Evolutionary conservation across 768 basidiomycete species (phyloP).

Genomic region (Basidioascus undulatus): DNA sequence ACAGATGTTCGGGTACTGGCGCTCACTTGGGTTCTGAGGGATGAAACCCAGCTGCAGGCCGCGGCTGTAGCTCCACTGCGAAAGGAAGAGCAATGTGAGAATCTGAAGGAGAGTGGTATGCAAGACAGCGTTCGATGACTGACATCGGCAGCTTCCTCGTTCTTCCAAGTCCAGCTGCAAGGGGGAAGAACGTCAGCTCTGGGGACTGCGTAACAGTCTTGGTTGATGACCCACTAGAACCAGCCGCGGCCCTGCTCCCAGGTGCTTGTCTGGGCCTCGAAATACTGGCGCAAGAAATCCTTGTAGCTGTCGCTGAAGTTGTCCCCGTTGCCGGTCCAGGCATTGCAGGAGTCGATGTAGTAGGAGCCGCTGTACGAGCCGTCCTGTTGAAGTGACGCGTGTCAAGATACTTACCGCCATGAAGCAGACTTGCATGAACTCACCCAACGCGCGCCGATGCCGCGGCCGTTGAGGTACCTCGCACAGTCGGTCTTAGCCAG

Average conservation of each 20-base stretch:
- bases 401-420: not conserved
- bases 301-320: constrained; percentile 55
- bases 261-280: constrained; percentile 43
- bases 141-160: constrained; percentile 56
- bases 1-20: constrained; percentile 41
- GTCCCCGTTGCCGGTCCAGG: constrained; percentile 40
- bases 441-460: too few species aligned
- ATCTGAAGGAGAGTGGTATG: too few species aligned
- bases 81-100: too few species aligned
- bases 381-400: constrained; percentile 17
- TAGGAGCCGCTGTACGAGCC: constrained; percentile 15
- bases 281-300: constrained; percentile 52
- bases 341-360: constrained; percentile 12
- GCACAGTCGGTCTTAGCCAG: constrained; percentile 19
- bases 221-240: constrained; percentile 8
- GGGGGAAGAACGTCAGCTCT: too few species aligned
- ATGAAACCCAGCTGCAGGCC: constrained; percentile 67
- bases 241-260: constrained; percentile 17
- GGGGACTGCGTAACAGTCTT: not conserved
- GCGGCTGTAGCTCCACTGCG: constrained; percentile 70
- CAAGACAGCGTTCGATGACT: too few species aligned
- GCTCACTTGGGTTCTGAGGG: constrained; percentile 31
- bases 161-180: not conserved
- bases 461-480: constrained; percentile 6
- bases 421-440: not conserved